Evolutionary conservation across 1,139 yeast species (phyloP).

Genomic region (Protomyces lactucae-debilis): DNA sequence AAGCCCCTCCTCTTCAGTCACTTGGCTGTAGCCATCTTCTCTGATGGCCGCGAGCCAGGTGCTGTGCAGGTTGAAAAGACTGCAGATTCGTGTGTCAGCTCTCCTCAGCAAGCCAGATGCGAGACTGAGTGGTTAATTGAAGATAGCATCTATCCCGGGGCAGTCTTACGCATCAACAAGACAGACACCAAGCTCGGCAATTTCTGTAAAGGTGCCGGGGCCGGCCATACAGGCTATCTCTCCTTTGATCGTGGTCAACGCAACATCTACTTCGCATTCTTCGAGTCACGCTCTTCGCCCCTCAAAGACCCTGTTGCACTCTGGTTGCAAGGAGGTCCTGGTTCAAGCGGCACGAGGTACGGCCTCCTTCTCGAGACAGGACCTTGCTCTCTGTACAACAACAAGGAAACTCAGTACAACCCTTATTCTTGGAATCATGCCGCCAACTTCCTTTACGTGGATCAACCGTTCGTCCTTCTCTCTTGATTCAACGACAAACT

Average conservation of each 20-base stretch:
- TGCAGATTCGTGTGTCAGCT: too few relatives aligned
- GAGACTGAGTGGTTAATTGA: too few relatives aligned
- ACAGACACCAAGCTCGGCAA: not conserved
- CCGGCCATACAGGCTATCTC: conserved; percentile 67
- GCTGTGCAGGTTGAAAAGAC: too few relatives aligned
- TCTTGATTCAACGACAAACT: too few relatives aligned
- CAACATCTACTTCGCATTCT: conserved; percentile 79
- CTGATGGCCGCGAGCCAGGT: too few relatives aligned
- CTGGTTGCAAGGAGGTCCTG: conserved; percentile 85
- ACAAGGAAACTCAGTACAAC: conserved; percentile 56
- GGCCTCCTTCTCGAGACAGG: conserved; percentile 92
- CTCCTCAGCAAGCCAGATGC: too few relatives aligned
- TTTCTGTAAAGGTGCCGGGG: conserved; percentile 8
- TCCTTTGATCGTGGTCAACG: conserved; percentile 77
- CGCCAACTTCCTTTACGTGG: conserved; percentile 45
- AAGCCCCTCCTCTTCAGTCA: too few relatives aligned
- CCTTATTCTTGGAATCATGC: conserved; percentile 27
- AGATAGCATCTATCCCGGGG: not conserved
- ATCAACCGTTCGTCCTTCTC: conserved; percentile 56
- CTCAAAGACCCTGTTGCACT: conserved; percentile 73
- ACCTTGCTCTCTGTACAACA: conserved; percentile 58
- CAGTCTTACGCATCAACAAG: not conserved
- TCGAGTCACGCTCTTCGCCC: conserved; percentile 87
- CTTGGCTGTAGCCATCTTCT: too few relatives aligned
- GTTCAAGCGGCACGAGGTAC: conserved; percentile 96